Conservation (phyloP, 129 eudicot species). For the Chrysanthemum makinoi region DNA sequence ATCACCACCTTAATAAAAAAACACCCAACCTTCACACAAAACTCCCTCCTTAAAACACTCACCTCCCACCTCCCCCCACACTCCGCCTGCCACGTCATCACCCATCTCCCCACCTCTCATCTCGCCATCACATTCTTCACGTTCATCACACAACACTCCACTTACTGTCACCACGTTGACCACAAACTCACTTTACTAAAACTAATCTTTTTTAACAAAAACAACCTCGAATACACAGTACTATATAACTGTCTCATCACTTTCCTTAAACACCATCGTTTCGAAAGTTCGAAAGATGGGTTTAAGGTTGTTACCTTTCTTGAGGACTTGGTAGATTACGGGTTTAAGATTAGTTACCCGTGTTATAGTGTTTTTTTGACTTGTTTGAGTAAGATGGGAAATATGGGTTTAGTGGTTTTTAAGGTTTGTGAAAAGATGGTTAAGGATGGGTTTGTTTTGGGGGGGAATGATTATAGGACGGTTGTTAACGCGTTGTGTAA, state of each 20-base stretch:
- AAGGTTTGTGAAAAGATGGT: conserved; percentile 37
- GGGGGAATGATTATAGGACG: conserved; percentile 26
- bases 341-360: conserved; percentile 40
- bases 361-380: conserved; percentile 41
- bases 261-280: conserved; percentile 35
- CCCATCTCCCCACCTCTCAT: conserved; percentile 14
- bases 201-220: conserved; percentile 18
- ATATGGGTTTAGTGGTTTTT: conserved; percentile 36
- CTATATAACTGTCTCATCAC: conserved; percentile 26
- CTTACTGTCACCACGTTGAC: conserved; percentile 35
- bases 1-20: conserved; percentile 25
- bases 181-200: conserved; percentile 25
- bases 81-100: conserved; percentile 29
- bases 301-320: conserved; percentile 25
- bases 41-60: conserved; percentile 27
- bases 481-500: conserved; percentile 42
- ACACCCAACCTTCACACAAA: conserved; percentile 33
- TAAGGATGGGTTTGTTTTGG: conserved; percentile 35
- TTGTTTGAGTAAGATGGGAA: conserved; percentile 37
- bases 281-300: conserved; percentile 13
- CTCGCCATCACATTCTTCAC: conserved; percentile 32
- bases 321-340: conserved; percentile 27
- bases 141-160: conserved; percentile 39
- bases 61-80: conserved; percentile 41
- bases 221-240: conserved; percentile 9